These are phyloP conservation scores for Nicotiana otophora DNA, from an alignment of 257 asterid species.

Conservation along the genomic window DNA sequence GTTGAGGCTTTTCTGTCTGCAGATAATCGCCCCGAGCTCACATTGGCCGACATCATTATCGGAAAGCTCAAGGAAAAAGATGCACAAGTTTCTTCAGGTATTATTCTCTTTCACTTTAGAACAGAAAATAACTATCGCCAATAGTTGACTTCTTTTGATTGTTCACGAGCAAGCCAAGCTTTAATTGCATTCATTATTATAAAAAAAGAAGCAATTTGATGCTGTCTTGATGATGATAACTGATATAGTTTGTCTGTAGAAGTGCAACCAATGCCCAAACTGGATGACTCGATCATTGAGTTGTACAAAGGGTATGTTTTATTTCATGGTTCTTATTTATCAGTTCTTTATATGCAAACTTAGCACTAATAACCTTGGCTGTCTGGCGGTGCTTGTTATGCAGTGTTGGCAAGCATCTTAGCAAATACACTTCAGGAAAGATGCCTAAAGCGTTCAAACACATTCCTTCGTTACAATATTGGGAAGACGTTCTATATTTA, in stretches of 20 bases:
- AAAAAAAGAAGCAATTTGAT: not conserved
- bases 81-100: conserved; percentile 81
- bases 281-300: conserved; percentile 72
- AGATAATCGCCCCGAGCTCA: conserved; percentile 56
- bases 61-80: conserved; percentile 66
- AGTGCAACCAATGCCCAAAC: conserved; percentile 52
- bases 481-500: conserved; percentile 83
- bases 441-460: conserved; percentile 90
- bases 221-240: not conserved
- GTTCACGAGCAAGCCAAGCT: not conserved
- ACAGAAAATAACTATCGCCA: not conserved
- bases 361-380: not conserved
- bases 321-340: not conserved
- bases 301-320: conserved; percentile 71
- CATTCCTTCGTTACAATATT: conserved; percentile 60
- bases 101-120: not conserved
- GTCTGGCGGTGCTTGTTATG: conserved; percentile 10
- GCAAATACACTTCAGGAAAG: conserved; percentile 78
- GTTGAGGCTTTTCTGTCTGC: conserved; percentile 65
- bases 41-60: conserved; percentile 74
- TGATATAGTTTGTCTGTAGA: conserved; percentile 33
- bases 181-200: not conserved
- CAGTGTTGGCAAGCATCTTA: conserved; percentile 80
- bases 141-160: not conserved
- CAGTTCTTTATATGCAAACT: not conserved